These are phyloP conservation scores for Coemansia sp. DNA, from an alignment of 192 early-diverging fungal species.

Conservation along the genomic window DNA sequence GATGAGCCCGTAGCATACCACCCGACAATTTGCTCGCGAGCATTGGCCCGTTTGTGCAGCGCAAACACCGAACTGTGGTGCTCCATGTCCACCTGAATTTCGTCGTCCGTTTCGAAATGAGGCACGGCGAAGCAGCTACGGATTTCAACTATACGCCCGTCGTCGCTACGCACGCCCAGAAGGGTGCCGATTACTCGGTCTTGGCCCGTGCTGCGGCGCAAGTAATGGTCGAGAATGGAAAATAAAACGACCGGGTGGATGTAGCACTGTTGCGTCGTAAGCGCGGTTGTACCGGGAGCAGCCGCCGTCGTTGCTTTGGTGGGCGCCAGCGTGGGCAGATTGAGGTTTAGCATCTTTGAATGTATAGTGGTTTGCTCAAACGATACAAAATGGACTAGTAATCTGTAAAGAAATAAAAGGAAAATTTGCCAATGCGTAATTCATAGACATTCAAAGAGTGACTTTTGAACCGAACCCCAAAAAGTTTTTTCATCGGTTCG, in stretches of 20 bases:
- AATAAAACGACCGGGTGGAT: conserved; percentile 82
- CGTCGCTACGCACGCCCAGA: conserved; percentile 83
- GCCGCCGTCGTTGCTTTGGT: conserved; percentile 4
- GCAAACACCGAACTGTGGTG: conserved; percentile 83
- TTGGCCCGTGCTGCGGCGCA: conserved; percentile 81
- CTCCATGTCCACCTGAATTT: conserved; percentile 86
- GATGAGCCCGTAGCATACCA: conserved; percentile 82
- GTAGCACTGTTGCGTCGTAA: conserved; percentile 52
- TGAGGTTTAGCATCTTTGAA: conserved; percentile 46
- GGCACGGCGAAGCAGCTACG: conserved; percentile 83
- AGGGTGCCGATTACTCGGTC: conserved; percentile 87
- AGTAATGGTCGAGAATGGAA: conserved; percentile 88
- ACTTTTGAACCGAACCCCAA: conserved; percentile 3
- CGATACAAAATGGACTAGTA: no score
- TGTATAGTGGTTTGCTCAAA: background rate
- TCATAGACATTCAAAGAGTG: background rate
- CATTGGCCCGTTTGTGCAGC: conserved; percentile 85
- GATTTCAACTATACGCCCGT: conserved; percentile 86
- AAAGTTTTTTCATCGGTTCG: conserved; percentile 7
- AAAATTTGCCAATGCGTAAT: background rate
- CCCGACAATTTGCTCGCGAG: conserved; percentile 88
- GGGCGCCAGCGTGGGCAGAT: conserved; percentile 46
- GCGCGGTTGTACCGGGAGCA: conserved; percentile 19
- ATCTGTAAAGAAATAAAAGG: background rate
- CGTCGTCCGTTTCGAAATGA: conserved; percentile 74